Percentiles rank a stretch among this genome's conserved stretches.
phyloP scores from a whole-genome alignment of 768 basidiomycete species.

The Boletus edulis region DNA sequence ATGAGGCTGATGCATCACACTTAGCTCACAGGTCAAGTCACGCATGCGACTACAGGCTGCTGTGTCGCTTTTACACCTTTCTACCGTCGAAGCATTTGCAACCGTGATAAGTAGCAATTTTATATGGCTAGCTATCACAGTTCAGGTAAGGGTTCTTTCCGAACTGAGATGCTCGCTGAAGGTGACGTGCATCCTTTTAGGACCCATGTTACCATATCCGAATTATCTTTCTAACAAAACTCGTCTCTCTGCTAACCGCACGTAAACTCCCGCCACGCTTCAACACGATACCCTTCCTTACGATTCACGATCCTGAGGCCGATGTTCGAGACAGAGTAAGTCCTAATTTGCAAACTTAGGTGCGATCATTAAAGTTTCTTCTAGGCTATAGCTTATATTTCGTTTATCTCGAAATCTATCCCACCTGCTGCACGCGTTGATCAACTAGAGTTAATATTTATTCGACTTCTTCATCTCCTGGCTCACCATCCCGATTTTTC shows the following conservation, averaged over 20 bases:
- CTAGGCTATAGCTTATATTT: slow-evolving; percentile 60
- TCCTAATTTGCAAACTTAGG: neutral
- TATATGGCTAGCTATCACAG: slow-evolving; percentile 62
- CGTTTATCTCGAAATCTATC: slow-evolving; percentile 45
- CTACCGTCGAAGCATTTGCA: slow-evolving; percentile 56
- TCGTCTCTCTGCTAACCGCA: slow-evolving; percentile 58
- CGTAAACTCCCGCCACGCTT: slow-evolving; percentile 69
- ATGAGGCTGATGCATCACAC: slow-evolving; percentile 10
- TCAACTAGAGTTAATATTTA: slow-evolving; percentile 78
- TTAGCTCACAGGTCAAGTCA: slow-evolving; percentile 60
- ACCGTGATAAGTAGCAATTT: slow-evolving; percentile 60
- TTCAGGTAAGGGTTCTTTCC: slow-evolving; percentile 60
- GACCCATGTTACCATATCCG: slow-evolving; percentile 90
- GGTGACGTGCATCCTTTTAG: slow-evolving; percentile 36
- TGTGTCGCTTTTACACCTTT: slow-evolving; percentile 75
- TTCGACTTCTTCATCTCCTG: slow-evolving; percentile 81
- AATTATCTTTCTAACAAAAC: slow-evolving; percentile 70
- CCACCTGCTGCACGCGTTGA: slow-evolving; percentile 54
- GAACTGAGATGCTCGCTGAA: neutral
- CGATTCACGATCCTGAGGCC: slow-evolving; percentile 86
- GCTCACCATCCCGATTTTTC: slow-evolving; percentile 95
- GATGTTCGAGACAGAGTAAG: slow-evolving; percentile 72
- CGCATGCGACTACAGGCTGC: slow-evolving; percentile 85
- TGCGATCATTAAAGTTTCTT: slow-evolving; percentile 2
- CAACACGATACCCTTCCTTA: slow-evolving; percentile 84